phyloP scores from a whole-genome alignment of 2,329 filamentous ascomycete genomes.

The Fusarium concolor region DNA sequence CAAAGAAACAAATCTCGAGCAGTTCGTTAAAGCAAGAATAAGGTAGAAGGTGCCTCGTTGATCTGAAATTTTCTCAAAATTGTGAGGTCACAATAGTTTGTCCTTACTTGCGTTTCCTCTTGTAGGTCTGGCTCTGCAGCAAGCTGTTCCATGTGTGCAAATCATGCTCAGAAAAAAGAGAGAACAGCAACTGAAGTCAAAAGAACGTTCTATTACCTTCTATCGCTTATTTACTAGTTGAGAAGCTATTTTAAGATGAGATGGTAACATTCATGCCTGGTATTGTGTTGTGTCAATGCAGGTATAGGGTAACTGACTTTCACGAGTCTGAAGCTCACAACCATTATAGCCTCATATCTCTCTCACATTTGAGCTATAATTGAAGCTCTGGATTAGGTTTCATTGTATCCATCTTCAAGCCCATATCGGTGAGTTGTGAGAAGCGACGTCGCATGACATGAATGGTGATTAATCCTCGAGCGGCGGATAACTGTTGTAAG shows the following conservation, averaged over 20 bases:
- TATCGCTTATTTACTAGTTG: background rate
- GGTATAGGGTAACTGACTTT: background rate
- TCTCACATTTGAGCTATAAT: background rate
- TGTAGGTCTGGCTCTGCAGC: too few species aligned
- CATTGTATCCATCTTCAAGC: background rate
- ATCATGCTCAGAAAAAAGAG: background rate
- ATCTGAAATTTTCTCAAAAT: too few species aligned
- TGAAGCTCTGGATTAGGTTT: background rate
- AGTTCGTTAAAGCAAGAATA: too few species aligned
- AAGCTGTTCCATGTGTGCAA: too few species aligned
- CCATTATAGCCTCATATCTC: background rate
- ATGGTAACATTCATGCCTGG: background rate
- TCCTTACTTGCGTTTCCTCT: too few species aligned
- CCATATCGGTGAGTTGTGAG: accelerated
- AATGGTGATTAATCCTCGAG: background rate
- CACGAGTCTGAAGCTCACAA: background rate
- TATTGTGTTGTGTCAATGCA: background rate
- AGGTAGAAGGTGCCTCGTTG: too few species aligned
- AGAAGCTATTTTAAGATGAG: background rate
- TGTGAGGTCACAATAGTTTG: too few species aligned
- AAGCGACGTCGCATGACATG: background rate
- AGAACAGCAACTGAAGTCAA: too few species aligned
- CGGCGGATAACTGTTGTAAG: background rate
- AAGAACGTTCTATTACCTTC: background rate
- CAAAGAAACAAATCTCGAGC: background rate